Percentiles rank a stretch among this genome's conserved stretches.
These are phyloP conservation scores for Ophiognomonia clavigignenti-juglandacearum DNA, from an alignment of 2,329 filamentous ascomycete species.

Conservation along the genomic window DNA sequence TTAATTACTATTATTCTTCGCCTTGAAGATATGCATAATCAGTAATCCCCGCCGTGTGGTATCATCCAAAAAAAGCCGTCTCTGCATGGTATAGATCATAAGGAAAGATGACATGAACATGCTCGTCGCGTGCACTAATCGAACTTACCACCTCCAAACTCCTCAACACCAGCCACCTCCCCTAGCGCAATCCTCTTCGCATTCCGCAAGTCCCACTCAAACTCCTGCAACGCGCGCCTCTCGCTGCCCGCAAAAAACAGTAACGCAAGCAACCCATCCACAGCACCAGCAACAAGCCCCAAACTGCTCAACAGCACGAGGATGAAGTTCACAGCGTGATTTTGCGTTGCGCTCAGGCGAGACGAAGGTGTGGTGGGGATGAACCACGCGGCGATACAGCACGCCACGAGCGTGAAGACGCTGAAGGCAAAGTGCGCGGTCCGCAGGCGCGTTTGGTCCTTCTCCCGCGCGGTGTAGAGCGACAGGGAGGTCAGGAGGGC, in stretches of 20 bases:
- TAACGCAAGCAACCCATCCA: slow-evolving; percentile 82
- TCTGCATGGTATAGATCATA: too few species aligned
- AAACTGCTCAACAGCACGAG: slow-evolving; percentile 77
- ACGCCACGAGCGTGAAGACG: slow-evolving; percentile 63
- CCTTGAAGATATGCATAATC: background rate
- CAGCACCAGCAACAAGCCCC: slow-evolving; percentile 66
- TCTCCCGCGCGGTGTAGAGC: slow-evolving; percentile 66
- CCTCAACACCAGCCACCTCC: too few species aligned
- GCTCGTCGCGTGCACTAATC: too few species aligned
- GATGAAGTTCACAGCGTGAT: slow-evolving; percentile 52
- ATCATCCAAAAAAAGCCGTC: background rate
- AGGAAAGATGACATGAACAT: too few species aligned
- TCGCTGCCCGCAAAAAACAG: slow-evolving; percentile 90
- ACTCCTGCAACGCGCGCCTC: slow-evolving; percentile 78
- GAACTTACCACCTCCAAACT: too few species aligned
- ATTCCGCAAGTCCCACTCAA: slow-evolving; percentile 85
- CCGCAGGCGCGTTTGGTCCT: slow-evolving; percentile 66
- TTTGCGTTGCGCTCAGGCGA: slow-evolving; percentile 7
- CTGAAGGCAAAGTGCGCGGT: slow-evolving; percentile 68
- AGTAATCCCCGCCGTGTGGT: background rate
- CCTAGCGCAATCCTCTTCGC: slow-evolving; percentile 42
- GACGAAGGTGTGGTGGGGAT: too few species aligned
- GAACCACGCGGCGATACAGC: slow-evolving; percentile 83
- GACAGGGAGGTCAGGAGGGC: slow-evolving; percentile 68
- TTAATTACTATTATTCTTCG: slow-evolving; percentile 7